phyloP scores from a whole-genome alignment of 2,329 filamentous ascomycete genomes.

The Trichoderma asperellum region DNA sequence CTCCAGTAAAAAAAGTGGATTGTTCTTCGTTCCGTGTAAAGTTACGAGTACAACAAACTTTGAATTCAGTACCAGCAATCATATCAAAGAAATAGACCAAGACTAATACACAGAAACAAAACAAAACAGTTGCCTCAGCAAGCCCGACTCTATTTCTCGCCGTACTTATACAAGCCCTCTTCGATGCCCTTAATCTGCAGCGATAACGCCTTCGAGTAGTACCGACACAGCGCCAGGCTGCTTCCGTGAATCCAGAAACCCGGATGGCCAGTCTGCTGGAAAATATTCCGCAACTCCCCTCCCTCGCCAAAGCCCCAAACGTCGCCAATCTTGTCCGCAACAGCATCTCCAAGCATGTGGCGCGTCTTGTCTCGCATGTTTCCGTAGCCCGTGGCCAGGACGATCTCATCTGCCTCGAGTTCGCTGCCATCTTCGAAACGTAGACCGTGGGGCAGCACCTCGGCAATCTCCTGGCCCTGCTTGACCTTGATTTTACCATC shows the following conservation, averaged over 20 bases:
- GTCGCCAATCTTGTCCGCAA: conserved; percentile 61
- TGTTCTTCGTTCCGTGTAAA: no score
- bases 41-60: background rate
- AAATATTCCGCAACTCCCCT: conserved; percentile 61
- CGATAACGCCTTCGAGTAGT: conserved; percentile 59
- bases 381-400: conserved; percentile 67
- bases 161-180: conserved; percentile 43
- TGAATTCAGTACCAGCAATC: background rate
- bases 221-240: conserved; percentile 64
- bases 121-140: background rate
- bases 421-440: conserved; percentile 58
- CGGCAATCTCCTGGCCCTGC: conserved; percentile 58
- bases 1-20: no score
- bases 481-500: conserved; percentile 68
- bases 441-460: conserved; percentile 52
- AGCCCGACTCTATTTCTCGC: conserved; percentile 37
- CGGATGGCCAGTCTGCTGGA: conserved; percentile 63
- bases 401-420: conserved; percentile 64
- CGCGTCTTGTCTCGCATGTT: conserved; percentile 69
- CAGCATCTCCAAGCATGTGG: conserved; percentile 63
- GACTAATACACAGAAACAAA: background rate
- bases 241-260: conserved; percentile 70
- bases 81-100: background rate
- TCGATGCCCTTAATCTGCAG: conserved; percentile 56
- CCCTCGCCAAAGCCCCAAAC: conserved; percentile 66